phyloP scores from a whole-genome alignment of 2,329 filamentous ascomycete species.

The Apiospora malaysiana region DNA sequence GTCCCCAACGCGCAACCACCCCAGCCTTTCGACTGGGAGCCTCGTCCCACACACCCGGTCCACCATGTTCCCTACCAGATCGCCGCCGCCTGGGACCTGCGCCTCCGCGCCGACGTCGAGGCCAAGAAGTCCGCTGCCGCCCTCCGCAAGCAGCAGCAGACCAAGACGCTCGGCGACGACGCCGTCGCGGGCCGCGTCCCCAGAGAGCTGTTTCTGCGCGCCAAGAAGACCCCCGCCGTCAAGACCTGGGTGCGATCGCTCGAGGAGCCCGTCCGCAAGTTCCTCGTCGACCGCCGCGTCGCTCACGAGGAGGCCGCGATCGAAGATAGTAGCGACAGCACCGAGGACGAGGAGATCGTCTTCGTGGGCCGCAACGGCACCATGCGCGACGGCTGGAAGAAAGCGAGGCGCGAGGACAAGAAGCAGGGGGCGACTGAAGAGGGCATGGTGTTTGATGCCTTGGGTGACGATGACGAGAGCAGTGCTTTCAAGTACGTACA shows the following conservation, averaged over 20 bases:
- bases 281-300: conserved; percentile 65
- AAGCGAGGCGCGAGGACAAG: conserved; percentile 61
- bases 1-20: conserved; percentile 89
- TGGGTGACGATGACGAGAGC: conserved; percentile 71
- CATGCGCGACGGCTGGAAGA: conserved; percentile 60
- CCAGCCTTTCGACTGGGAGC: conserved; percentile 79
- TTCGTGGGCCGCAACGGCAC: conserved; percentile 77
- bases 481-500: conserved; percentile 79
- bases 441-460: conserved; percentile 80
- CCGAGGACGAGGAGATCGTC: conserved; percentile 72
- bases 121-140: conserved; percentile 48
- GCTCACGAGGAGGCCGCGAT: conserved; percentile 40
- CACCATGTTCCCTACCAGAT: conserved; percentile 87
- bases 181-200: conserved; percentile 67
- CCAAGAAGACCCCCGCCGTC: conserved; percentile 81
- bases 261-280: conserved; percentile 82
- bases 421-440: conserved; percentile 45
- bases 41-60: conserved; percentile 80
- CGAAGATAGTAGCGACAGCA: conserved; percentile 31
- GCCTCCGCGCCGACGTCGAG: conserved; percentile 53
- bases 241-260: conserved; percentile 81
- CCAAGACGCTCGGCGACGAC: conserved; percentile 45
- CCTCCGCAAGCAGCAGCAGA: conserved; percentile 52
- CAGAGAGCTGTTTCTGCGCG: conserved; percentile 77
- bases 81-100: conserved; percentile 57